A percentile compares a stretch with the other conserved stretches of the same genome.
Evolutionary conservation across 495 filamentous ascomycete genomes (phyloP).

Genomic region (Podospora fimiseda): DNA sequence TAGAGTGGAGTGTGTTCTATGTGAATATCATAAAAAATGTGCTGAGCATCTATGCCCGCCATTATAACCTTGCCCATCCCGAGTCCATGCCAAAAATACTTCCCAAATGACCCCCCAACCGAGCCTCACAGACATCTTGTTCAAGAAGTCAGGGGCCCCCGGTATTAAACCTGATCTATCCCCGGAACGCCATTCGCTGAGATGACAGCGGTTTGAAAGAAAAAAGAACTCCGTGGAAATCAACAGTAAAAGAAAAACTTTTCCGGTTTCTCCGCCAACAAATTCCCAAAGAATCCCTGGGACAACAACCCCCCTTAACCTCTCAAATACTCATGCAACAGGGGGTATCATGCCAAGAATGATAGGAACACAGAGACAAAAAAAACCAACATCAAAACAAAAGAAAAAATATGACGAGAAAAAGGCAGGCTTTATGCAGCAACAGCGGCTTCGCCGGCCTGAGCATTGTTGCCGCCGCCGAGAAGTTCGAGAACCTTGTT

Average conservation of each 20-base stretch:
- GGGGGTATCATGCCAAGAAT: constrained; percentile 20
- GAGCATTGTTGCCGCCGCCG: constrained; percentile 48
- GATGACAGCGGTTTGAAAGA: background rate
- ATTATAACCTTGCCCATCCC: background rate
- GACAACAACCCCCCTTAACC: background rate
- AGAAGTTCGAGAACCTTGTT: constrained; percentile 88
- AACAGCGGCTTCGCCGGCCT: constrained; percentile 12
- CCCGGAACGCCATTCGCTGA: background rate
- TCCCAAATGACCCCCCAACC: background rate
- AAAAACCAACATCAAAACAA: background rate
- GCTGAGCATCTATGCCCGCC: background rate
- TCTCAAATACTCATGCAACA: constrained; percentile 7
- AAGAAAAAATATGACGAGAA: background rate
- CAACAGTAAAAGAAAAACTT: background rate
- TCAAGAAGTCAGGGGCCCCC: background rate
- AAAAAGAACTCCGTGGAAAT: background rate
- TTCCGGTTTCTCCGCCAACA: background rate
- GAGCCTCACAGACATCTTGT: background rate
- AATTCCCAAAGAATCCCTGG: background rate
- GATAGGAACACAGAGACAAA: constrained; percentile 4
- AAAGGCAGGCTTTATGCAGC: constrained; percentile 7
- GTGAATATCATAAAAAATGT: background rate
- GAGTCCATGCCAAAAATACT: background rate
- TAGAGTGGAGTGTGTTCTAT: background rate
- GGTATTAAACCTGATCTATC: background rate